phyloP scores from a whole-genome alignment of 768 basidiomycete genomes.

The Russula brevipes region DNA sequence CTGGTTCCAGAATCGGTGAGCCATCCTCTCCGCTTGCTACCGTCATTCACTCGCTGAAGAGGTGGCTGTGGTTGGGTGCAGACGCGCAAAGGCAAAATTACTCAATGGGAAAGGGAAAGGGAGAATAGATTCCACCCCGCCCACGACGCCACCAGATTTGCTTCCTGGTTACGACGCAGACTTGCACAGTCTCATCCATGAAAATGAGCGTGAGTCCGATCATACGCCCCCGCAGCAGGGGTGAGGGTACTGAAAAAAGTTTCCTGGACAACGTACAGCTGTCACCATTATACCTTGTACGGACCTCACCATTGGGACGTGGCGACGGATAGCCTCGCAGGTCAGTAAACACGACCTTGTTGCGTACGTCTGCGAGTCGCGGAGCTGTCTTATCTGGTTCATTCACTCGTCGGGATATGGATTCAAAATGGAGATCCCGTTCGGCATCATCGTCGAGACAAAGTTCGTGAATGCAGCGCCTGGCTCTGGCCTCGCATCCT shows the following conservation, averaged over 20 bases:
- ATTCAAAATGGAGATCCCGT: conserved; percentile 84
- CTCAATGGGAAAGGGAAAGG: conserved; percentile 53
- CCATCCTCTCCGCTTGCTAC: conserved; percentile 12
- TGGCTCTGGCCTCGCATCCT: conserved; percentile 54
- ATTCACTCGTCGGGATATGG: conserved; percentile 65
- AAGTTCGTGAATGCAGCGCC: conserved; percentile 52
- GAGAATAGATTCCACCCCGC: conserved; percentile 37
- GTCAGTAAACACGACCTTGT: conserved; percentile 59
- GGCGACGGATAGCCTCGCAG: conserved; percentile 65
- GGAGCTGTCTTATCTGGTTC: conserved; percentile 71
- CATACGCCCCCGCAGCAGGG: not conserved
- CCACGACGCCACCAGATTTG: conserved; percentile 49
- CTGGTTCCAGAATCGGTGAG: conserved; percentile 84
- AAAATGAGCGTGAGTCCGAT: conserved; percentile 61
- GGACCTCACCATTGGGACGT: conserved; percentile 68
- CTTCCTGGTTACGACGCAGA: conserved; percentile 52
- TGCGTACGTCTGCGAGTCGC: conserved; percentile 66
- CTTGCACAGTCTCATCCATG: conserved; percentile 62
- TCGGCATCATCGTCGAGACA: conserved; percentile 53
- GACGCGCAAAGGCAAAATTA: conserved; percentile 78
- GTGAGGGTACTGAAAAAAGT: not conserved
- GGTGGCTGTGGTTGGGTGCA: conserved; percentile 28
- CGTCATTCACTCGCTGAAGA: not conserved
- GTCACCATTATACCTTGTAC: conserved; percentile 73
- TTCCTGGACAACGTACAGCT: conserved; percentile 37